These are phyloP conservation scores for Pythium grandisporangium DNA, from an alignment of 352 stramenopile genomes.

Conservation along the genomic window DNA sequence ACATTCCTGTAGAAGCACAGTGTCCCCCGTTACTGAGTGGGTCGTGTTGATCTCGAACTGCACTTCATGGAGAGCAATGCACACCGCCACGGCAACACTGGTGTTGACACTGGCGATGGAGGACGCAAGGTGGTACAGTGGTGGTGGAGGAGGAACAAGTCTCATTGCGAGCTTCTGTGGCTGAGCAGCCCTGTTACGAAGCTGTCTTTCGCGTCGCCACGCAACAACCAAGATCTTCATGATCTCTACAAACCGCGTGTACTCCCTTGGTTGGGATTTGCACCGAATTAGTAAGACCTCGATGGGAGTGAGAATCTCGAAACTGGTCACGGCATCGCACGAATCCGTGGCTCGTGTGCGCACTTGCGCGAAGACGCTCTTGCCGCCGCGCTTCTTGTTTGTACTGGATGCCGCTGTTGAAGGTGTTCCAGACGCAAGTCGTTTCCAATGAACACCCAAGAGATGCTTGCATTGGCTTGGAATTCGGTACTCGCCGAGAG, in stretches of 20 bases:
- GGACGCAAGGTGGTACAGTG: conserved; percentile 40
- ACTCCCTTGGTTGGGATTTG: no score
- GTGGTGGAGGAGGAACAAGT: no score
- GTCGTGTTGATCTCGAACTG: conserved; percentile 41
- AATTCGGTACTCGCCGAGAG: conserved; percentile 16
- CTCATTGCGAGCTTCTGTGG: no score
- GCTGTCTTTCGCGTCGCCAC: no score
- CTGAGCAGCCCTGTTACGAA: no score
- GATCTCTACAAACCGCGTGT: no score
- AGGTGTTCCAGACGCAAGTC: conserved; percentile 3
- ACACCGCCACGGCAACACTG: conserved; percentile 44
- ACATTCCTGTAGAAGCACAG: conserved; percentile 43
- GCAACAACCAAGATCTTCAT: no score
- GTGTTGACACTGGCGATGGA: conserved; percentile 30
- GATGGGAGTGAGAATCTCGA: conserved; percentile 11
- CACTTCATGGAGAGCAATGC: conserved; percentile 21
- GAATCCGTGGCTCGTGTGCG: no score
- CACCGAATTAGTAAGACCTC: background rate
- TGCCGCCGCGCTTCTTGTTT: no score
- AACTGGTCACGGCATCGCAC: no score
- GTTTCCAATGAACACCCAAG: conserved; percentile 26
- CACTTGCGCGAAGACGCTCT: no score
- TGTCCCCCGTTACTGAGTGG: conserved; percentile 26
- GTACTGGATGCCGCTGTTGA: no score
- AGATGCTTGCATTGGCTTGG: conserved; percentile 7